A percentile compares a stretch with the other conserved stretches of the same genome.
Conservation (phyloP, 2,329 filamentous ascomycete species). For the Amphichorda felina region DNA sequence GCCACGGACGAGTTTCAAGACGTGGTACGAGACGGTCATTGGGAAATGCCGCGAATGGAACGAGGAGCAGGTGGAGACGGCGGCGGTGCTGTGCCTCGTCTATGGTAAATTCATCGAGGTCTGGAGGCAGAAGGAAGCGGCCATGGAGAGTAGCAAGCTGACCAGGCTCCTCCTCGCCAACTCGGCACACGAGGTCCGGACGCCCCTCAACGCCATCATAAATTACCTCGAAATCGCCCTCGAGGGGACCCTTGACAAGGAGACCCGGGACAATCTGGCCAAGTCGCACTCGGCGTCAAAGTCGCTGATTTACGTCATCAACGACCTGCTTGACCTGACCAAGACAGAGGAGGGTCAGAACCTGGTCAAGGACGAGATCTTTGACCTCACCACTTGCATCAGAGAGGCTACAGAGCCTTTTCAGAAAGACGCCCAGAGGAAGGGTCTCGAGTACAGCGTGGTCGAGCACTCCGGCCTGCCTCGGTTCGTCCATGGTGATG, state of each 20-base stretch:
- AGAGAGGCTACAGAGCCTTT: constrained; percentile 71
- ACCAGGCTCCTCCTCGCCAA: constrained; percentile 73
- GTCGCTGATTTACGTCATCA: constrained; percentile 87
- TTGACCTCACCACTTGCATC: constrained; percentile 60
- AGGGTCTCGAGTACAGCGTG: constrained; percentile 60
- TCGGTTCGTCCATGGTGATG: constrained; percentile 62
- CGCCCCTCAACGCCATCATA: constrained; percentile 85
- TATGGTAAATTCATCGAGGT: constrained; percentile 86
- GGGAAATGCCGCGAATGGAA: constrained; percentile 82
- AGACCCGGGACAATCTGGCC: constrained; percentile 74
- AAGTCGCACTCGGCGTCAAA: constrained; percentile 86
- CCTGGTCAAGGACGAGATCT: constrained; percentile 68
- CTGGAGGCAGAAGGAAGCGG: constrained; percentile 82
- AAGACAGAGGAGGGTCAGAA: constrained; percentile 76
- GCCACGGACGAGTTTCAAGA: constrained; percentile 67
- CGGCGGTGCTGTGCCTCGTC: constrained; percentile 75
- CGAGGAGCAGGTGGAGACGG: constrained; percentile 80
- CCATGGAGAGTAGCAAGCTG: constrained; percentile 69
- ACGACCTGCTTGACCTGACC: constrained; percentile 78
- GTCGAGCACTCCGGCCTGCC: constrained; percentile 58
- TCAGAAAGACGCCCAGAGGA: constrained; percentile 60
- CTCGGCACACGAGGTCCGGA: constrained; percentile 84
- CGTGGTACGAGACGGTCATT: constrained; percentile 69
- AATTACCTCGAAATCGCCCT: constrained; percentile 89
- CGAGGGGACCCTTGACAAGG: constrained; percentile 66